These are phyloP conservation scores for Penicillium sp. DNA, from an alignment of 2,329 filamentous ascomycete genomes.

Conservation along the genomic window DNA sequence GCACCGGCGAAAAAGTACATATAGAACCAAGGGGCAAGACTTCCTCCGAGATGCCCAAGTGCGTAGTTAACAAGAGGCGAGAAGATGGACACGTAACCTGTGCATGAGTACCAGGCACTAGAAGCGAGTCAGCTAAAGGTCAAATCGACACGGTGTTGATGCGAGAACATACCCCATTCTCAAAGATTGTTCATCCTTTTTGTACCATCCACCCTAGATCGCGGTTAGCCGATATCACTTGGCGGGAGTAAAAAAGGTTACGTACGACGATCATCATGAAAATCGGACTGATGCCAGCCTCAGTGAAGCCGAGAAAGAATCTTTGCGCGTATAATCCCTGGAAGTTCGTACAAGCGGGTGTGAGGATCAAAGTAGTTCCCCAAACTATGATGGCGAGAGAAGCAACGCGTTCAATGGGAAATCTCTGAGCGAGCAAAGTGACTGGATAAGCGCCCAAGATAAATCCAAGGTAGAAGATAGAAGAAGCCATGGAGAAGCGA, in stretches of 20 bases:
- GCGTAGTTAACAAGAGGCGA: slow-evolving; percentile 52
- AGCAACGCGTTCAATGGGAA: slow-evolving; percentile 49
- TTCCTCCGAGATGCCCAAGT: slow-evolving; percentile 37
- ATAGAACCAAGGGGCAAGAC: slow-evolving; percentile 15
- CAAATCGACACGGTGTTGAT: background rate
- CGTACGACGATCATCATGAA: slow-evolving; percentile 55
- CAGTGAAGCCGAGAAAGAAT: slow-evolving; percentile 59
- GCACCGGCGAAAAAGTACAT: background rate
- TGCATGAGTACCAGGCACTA: slow-evolving; percentile 46
- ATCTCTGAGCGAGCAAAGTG: slow-evolving; percentile 46
- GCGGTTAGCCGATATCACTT: background rate
- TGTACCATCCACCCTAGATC: background rate
- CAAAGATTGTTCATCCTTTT: slow-evolving; percentile 1
- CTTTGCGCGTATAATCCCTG: slow-evolving; percentile 47
- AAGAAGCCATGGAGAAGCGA: slow-evolving; percentile 47
- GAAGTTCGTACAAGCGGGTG: slow-evolving; percentile 32
- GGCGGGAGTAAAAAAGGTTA: background rate
- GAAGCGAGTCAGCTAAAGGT: background rate
- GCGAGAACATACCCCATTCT: background rate
- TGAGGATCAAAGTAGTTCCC: background rate
- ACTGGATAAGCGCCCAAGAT: slow-evolving; percentile 51
- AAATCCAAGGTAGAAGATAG: slow-evolving; percentile 54
- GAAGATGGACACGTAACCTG: slow-evolving; percentile 48
- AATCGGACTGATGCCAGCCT: slow-evolving; percentile 57
- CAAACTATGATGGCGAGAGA: slow-evolving; percentile 41